Percentiles rank a stretch among this genome's conserved stretches.
Evolutionary conservation across 345 rosid species (phyloP).

Genomic region (Capsella bursapastoris): DNA sequence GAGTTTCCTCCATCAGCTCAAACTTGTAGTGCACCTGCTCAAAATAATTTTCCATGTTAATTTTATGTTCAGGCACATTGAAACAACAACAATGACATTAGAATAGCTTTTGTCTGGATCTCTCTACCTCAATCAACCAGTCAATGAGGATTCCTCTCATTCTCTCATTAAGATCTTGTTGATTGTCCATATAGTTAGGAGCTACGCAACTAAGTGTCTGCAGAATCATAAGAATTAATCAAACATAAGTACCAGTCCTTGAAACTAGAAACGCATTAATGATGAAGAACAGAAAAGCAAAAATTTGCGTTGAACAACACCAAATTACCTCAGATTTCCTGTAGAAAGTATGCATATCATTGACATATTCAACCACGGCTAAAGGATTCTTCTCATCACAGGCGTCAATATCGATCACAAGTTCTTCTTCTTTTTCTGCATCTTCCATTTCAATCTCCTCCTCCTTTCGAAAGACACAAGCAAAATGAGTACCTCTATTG

Average conservation of each 20-base stretch:
- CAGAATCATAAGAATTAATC: slow-evolving; percentile 23
- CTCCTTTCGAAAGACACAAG: slow-evolving; percentile 45
- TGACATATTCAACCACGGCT: slow-evolving; percentile 81
- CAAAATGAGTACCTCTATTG: neutral
- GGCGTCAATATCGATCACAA: slow-evolving; percentile 61
- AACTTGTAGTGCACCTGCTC: slow-evolving; percentile 97
- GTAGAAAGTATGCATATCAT: slow-evolving; percentile 62
- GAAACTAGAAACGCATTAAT: neutral
- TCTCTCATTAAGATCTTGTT: slow-evolving; percentile 75
- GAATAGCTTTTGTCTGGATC: neutral
- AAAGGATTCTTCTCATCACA: slow-evolving; percentile 67
- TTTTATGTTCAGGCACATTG: slow-evolving; percentile 6
- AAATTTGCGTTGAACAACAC: neutral
- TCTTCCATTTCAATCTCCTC: slow-evolving; percentile 88
- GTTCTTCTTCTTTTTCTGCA: slow-evolving; percentile 51
- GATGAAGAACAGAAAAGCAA: slow-evolving; percentile 5
- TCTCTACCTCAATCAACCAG: slow-evolving; percentile 86
- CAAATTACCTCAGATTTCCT: slow-evolving; percentile 29
- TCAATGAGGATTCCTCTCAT: slow-evolving; percentile 96
- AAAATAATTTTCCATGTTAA: neutral
- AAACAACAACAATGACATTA: neutral
- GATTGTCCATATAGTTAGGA: slow-evolving; percentile 72
- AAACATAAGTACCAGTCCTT: slow-evolving; percentile 15
- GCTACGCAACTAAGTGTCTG: slow-evolving; percentile 62
- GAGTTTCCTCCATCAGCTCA: slow-evolving; percentile 94